Conservation (phyloP, 768 basidiomycete species). For the Kwoniella heveanensis region DNA sequence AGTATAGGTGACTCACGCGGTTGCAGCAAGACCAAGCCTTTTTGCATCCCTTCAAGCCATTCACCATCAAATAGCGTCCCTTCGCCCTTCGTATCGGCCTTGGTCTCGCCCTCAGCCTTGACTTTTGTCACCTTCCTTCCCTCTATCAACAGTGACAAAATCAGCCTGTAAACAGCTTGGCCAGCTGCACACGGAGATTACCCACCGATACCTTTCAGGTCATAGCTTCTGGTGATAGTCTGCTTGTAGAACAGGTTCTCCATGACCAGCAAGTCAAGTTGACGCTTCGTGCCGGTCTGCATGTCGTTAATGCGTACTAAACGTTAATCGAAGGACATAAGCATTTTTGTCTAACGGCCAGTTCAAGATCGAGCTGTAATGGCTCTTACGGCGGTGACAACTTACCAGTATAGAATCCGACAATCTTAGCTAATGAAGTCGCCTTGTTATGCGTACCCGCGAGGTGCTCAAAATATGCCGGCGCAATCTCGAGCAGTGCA, state of each 20-base stretch:
- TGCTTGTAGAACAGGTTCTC: conserved; percentile 78
- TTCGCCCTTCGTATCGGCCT: conserved; percentile 12
- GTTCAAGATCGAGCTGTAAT: no score
- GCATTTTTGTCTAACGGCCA: no score
- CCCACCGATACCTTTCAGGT: conserved; percentile 74
- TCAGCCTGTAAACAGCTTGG: no score
- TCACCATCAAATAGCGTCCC: conserved; percentile 78
- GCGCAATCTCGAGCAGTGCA: conserved; percentile 73
- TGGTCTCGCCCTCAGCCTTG: conserved; percentile 32
- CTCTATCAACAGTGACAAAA: conserved; percentile 36
- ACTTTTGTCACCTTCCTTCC: conserved; percentile 69
- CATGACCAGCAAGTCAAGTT: conserved; percentile 78
- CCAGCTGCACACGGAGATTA: no score
- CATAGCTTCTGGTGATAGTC: conserved; percentile 70
- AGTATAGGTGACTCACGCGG: conserved; percentile 58
- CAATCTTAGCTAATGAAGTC: conserved; percentile 73
- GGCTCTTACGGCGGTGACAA: neutral
- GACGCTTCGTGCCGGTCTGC: conserved; percentile 69
- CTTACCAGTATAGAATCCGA: conserved; percentile 72
- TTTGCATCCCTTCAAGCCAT: conserved; percentile 79
- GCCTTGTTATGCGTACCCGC: conserved; percentile 68
- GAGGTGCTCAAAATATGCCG: conserved; percentile 78
- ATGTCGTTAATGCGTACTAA: conserved; percentile 69
- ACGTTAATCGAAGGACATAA: no score
- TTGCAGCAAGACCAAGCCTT: conserved; percentile 66